Percentiles rank a stretch among this genome's conserved stretches.
Conservation (phyloP, 2,329 filamentous ascomycete genomes). For the Pyricularia sp. region DNA sequence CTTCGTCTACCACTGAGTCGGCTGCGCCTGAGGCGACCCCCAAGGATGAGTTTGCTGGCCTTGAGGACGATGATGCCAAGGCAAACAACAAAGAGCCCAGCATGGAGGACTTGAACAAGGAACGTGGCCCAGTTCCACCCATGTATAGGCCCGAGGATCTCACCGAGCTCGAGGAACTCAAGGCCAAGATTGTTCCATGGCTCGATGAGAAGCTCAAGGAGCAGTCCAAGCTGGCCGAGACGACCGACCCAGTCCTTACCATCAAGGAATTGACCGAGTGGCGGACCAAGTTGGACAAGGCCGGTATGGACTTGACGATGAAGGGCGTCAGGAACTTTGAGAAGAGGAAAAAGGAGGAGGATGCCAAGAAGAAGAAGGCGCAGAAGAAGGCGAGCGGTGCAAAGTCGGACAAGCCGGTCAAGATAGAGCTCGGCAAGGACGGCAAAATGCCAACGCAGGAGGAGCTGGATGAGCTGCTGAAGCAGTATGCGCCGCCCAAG, state of each 20-base stretch:
- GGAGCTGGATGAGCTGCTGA: slow-evolving; percentile 40
- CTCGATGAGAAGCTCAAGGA: slow-evolving; percentile 55
- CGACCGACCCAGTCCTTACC: slow-evolving; percentile 63
- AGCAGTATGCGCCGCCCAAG: slow-evolving; percentile 21
- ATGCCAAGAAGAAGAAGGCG: slow-evolving; percentile 27
- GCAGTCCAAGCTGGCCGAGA: slow-evolving; percentile 56
- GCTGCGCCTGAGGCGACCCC: slow-evolving; percentile 27
- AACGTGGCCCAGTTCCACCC: slow-evolving; percentile 44
- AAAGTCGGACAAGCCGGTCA: slow-evolving; percentile 22
- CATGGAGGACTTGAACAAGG: slow-evolving; percentile 30
- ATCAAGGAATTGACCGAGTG: slow-evolving; percentile 58
- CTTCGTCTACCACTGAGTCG: slow-evolving; percentile 26
- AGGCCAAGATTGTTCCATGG: slow-evolving; percentile 57
- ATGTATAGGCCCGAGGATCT: slow-evolving; percentile 65
- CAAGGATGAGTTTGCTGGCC: slow-evolving; percentile 51
- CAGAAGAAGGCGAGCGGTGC: slow-evolving; percentile 11
- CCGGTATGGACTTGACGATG: slow-evolving; percentile 56
- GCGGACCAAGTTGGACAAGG: slow-evolving; percentile 58
- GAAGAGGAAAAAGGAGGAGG: slow-evolving; percentile 26
- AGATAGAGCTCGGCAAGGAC: slow-evolving; percentile 26
- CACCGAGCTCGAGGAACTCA: slow-evolving; percentile 45
- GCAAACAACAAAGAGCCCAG: slow-evolving; percentile 24
- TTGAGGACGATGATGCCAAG: slow-evolving; percentile 54
- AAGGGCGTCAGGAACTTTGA: slow-evolving; percentile 49
- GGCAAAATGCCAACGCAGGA: slow-evolving; percentile 27